These are phyloP conservation scores for Acrodontium crateriforme DNA, from an alignment of 2,329 filamentous ascomycete species.

Conservation along the genomic window DNA sequence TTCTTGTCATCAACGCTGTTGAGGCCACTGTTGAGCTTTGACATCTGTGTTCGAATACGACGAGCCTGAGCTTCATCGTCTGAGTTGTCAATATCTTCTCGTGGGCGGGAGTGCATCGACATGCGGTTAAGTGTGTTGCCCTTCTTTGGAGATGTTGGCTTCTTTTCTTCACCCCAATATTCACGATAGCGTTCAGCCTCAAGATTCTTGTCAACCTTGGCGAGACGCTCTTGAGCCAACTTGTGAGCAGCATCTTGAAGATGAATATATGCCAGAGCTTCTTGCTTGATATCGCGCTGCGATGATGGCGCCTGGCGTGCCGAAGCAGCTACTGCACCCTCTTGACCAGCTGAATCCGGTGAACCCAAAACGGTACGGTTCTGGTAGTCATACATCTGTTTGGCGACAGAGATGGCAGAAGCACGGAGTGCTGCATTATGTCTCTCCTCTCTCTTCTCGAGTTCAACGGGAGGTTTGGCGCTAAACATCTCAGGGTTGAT, in stretches of 20 bases:
- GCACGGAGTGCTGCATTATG: constrained; percentile 61
- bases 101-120: constrained; percentile 41
- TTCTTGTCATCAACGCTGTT: constrained; percentile 60
- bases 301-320: constrained; percentile 19
- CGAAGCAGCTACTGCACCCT: constrained; percentile 17
- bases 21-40: constrained; percentile 54
- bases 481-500: constrained; percentile 60
- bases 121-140: constrained; percentile 27
- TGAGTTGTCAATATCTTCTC: constrained; percentile 27
- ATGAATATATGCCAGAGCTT: constrained; percentile 41
- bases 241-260: constrained; percentile 80
- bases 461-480: constrained; percentile 55
- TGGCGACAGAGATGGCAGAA: constrained; percentile 80
- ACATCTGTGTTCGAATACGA: constrained; percentile 67
- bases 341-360: constrained; percentile 10
- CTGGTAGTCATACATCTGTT: constrained; percentile 64
- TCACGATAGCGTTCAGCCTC: constrained; percentile 50
- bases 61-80: constrained; percentile 55
- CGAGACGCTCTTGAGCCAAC: constrained; percentile 68
- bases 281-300: constrained; percentile 38
- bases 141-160: constrained; percentile 26
- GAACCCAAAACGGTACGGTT: constrained; percentile 17
- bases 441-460: constrained; percentile 61
- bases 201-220: constrained; percentile 63
- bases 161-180: constrained; percentile 57